Percentiles rank a stretch among this genome's conserved stretches.
phyloP scores from a whole-genome alignment of 257 asterid species.

The Petunia secreta region DNA sequence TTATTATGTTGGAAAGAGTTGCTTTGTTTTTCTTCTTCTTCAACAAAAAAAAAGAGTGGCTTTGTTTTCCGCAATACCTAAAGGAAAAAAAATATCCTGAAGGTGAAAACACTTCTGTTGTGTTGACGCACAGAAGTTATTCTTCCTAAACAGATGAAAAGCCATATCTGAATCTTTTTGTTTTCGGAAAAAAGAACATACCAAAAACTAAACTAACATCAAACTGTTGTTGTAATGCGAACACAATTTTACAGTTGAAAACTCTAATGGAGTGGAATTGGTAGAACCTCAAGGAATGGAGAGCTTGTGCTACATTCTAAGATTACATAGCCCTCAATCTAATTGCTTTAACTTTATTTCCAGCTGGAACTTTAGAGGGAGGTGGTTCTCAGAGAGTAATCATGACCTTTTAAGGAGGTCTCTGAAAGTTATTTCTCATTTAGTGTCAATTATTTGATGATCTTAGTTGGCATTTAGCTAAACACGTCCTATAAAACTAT shows the following conservation, averaged over 20 bases:
- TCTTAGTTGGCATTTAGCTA: constrained; percentile 24
- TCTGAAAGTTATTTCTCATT: constrained; percentile 12
- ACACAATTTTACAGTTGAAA: background rate
- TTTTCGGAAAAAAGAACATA: background rate
- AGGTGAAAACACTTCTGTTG: background rate
- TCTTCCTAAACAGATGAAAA: constrained; percentile 12
- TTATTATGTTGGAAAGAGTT: constrained; percentile 3
- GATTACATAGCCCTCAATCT: background rate
- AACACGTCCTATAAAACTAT: background rate
- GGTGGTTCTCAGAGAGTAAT: constrained; percentile 3
- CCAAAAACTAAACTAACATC: background rate
- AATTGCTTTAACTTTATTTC: background rate
- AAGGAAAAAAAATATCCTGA: background rate
- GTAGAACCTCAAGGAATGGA: background rate
- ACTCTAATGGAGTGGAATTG: constrained; percentile 4
- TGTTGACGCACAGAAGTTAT: background rate
- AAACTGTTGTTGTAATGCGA: background rate
- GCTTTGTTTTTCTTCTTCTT: background rate
- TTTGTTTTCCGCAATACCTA: background rate
- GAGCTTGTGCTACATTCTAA: constrained; percentile 9
- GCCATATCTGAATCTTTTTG: background rate
- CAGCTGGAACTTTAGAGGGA: background rate
- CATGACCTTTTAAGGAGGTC: background rate
- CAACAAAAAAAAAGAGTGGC: background rate
- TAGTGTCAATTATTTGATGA: background rate